These are phyloP conservation scores for Lactifluus subvellereus DNA, from an alignment of 768 basidiomycete species.

Conservation along the genomic window DNA sequence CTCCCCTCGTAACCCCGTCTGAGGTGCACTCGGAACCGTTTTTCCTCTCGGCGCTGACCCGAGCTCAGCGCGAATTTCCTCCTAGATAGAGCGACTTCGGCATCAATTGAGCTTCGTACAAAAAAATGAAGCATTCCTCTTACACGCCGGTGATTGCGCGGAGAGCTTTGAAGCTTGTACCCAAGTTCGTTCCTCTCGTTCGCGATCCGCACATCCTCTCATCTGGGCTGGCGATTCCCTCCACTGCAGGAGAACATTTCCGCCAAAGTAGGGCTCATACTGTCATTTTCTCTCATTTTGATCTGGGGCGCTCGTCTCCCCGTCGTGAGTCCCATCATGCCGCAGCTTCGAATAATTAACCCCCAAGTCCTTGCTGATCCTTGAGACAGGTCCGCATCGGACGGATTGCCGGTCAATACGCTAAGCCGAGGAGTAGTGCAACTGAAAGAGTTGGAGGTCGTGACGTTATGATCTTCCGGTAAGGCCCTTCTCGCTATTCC, in stretches of 20 bases:
- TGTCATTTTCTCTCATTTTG: constrained; percentile 92
- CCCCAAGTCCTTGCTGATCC: constrained; percentile 8
- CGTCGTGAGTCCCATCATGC: constrained; percentile 51
- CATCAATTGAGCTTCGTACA: constrained; percentile 77
- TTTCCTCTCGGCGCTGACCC: not conserved
- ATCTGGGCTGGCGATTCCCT: not conserved
- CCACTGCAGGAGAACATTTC: constrained; percentile 73
- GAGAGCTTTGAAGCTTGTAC: constrained; percentile 92
- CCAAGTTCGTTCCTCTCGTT: constrained; percentile 45
- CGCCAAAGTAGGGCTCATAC: constrained; percentile 81
- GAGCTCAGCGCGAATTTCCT: not conserved
- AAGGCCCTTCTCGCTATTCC: not conserved
- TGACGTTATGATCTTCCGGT: constrained; percentile 83
- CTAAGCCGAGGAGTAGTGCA: constrained; percentile 83
- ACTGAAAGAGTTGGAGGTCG: constrained; percentile 72
- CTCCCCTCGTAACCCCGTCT: constrained; percentile 87
- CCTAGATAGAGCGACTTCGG: constrained; percentile 75
- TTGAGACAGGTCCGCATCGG: constrained; percentile 63
- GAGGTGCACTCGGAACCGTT: constrained; percentile 52
- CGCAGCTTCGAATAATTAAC: not conserved
- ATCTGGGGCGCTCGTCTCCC: constrained; percentile 91
- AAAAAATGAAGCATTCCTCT: constrained; percentile 81
- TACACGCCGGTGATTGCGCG: constrained; percentile 98
- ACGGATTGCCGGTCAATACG: constrained; percentile 94
- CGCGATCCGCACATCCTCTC: not conserved